Evolutionary conservation across 352 stramenopile genomes (phyloP), one percentile per base, ranked within the genome.

Genomic region (Pythium sukuiense): DNA sequence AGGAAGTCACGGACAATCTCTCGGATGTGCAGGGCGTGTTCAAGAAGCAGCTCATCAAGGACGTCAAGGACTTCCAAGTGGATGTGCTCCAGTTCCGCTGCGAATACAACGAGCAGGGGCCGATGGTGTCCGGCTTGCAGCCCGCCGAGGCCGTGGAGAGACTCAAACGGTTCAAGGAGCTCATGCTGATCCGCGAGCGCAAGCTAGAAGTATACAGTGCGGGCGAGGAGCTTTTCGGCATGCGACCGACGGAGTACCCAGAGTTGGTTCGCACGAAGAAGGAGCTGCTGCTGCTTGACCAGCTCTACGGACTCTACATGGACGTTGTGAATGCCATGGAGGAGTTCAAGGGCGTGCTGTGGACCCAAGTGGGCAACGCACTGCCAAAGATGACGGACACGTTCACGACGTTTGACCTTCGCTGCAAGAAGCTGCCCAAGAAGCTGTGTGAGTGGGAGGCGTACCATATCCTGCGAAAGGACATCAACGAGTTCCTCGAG

Each of bases 401-500:
- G 46, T 98, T 99, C 67, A 97, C 99, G 33, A 85, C 87, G 14
- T 99, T 99, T 71, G 89, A 93, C 26, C 81, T 76, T 12, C 88
- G 96, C 24, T 99, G 96, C 78, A 99, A 99, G 83, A 99, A 99
- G 65, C 91, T 99, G 76, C 97, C 97, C 1, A 85, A 85, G 4
- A 97, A 98, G 63, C 79, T 99, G 48, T 85, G 96, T 46, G 95
- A 99, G 59, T 99, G 97, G 89, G 93, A 99, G 45, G 97, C 97
- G 6, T 99, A 99, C 75, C 96, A 93, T 1, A 90, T 98, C 52
- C 72, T 99, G 2, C 98, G 97, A 67, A 90, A 95, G 59, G 97
- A 98, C 82, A 99, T 99, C 64, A 93, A 99, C 65, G 97, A 99
- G 65, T 99, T 99, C 59, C 97, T 97, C 3, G 96, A 96, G 49